phyloP scores from a whole-genome alignment of 2,329 filamentous ascomycete species.

The Dryadomyces quercus-mongolicae region DNA sequence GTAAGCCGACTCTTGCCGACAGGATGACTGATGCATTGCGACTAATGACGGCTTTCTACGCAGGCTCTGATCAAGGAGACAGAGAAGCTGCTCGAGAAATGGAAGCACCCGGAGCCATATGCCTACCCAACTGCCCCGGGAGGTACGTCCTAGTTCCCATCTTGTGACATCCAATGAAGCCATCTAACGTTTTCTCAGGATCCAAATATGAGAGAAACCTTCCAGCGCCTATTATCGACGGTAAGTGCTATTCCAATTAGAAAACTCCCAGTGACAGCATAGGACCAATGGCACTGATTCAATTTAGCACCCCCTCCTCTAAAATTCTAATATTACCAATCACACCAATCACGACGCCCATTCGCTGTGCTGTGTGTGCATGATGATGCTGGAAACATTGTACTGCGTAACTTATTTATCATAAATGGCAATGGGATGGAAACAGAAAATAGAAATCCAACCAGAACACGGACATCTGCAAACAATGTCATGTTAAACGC shows the following conservation, averaged over 20 bases:
- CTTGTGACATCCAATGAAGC: neutral
- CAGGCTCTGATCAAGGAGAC: conserved; percentile 79
- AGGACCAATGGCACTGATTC: neutral
- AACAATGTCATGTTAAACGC: neutral
- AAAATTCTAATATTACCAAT: conserved; percentile 11
- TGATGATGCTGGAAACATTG: neutral
- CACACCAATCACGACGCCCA: neutral
- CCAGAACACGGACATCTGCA: conserved; percentile 25
- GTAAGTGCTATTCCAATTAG: conserved; percentile 42
- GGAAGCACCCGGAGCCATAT: conserved; percentile 98
- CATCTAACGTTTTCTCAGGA: conserved; percentile 35
- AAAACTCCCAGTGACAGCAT: neutral
- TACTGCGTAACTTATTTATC: neutral
- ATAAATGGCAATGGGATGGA: neutral
- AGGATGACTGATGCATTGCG: neutral
- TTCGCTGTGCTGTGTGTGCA: neutral
- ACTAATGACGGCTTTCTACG: neutral
- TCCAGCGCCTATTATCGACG: conserved; percentile 63
- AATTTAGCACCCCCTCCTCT: neutral
- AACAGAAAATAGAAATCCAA: conserved; percentile 16
- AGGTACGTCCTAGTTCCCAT: conserved; percentile 44
- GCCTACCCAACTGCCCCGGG: conserved; percentile 80
- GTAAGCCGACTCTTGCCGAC: conserved; percentile 33
- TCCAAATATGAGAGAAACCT: conserved; percentile 96
- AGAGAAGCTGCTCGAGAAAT: conserved; percentile 75